Conservation (phyloP, 73 alveolate genomes). For the Tetrahymena thermophila region DNA sequence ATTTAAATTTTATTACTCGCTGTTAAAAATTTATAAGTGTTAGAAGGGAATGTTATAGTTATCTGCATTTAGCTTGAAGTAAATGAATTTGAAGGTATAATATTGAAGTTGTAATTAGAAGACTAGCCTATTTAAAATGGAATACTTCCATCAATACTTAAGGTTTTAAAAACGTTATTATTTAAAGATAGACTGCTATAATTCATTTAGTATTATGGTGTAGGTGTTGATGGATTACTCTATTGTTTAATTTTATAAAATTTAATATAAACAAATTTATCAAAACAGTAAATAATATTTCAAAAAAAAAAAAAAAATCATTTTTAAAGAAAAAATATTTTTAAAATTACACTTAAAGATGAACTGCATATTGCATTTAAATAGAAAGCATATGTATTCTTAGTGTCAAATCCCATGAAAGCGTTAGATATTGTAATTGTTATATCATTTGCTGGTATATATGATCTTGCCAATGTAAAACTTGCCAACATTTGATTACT, state of each 20-base stretch:
- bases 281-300: too few species aligned
- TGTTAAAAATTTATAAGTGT: background rate
- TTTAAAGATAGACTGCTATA: background rate
- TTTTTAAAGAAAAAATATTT: background rate
- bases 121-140: background rate
- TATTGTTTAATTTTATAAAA: too few species aligned
- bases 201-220: background rate
- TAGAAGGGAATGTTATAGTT: background rate
- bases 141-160: background rate
- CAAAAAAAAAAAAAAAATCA: too few species aligned
- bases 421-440: background rate
- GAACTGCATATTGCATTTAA: background rate
- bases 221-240: background rate
- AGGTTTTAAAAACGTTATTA: background rate
- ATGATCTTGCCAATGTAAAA: background rate
- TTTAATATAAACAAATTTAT: too few species aligned
- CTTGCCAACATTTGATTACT: background rate
- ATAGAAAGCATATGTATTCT: background rate
- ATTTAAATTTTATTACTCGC: background rate
- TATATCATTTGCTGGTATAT: background rate
- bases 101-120: background rate
- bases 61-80: background rate
- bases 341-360: background rate
- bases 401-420: background rate
- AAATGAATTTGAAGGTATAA: background rate